Evolutionary conservation across 2,329 filamentous ascomycete species (phyloP).

Genomic region (Fusarium bulbicola): DNA sequence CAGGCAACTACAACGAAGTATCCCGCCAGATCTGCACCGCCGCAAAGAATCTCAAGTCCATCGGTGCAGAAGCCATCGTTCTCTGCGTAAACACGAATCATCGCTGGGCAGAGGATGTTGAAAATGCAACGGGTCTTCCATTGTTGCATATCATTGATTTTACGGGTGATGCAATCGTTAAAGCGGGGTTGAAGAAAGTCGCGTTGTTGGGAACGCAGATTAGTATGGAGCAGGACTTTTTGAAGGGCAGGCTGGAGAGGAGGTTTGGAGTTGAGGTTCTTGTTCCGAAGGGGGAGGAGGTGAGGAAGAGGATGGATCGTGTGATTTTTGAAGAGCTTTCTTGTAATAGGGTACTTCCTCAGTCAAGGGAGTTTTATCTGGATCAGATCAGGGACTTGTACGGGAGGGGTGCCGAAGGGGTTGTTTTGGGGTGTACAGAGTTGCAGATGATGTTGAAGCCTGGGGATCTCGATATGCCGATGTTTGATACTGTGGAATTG

Average conservation of each 20-base stretch:
- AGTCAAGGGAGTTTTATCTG: constrained; percentile 5
- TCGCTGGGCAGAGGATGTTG: constrained; percentile 1
- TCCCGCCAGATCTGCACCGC: not conserved
- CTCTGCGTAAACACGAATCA: constrained; percentile 16
- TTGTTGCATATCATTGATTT: constrained; percentile 2
- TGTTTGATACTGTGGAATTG: constrained; percentile 6
- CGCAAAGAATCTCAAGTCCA: constrained; percentile 2
- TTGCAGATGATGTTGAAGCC: constrained; percentile 1
- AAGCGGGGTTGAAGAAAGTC: not conserved
- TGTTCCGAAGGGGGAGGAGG: not conserved
- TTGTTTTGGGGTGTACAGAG: constrained; percentile 4
- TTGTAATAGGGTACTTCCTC: not conserved
- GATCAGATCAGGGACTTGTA: not conserved
- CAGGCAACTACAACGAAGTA: constrained; percentile 6
- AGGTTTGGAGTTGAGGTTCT: not conserved
- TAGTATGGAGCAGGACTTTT: constrained; percentile 5
- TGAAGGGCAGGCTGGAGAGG: not conserved
- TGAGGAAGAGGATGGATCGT: not conserved
- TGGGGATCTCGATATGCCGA: not conserved
- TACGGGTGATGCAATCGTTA: not conserved
- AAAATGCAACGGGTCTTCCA: not conserved
- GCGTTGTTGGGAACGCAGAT: not conserved
- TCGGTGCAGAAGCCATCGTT: constrained; percentile 8
- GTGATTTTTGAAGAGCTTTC: constrained; percentile 9
- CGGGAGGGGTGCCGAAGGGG: not conserved